A percentile compares a stretch with the other conserved stretches of the same genome.
Conservation (phyloP, 148 eudicot genomes). For the Polygonum maritimum region DNA sequence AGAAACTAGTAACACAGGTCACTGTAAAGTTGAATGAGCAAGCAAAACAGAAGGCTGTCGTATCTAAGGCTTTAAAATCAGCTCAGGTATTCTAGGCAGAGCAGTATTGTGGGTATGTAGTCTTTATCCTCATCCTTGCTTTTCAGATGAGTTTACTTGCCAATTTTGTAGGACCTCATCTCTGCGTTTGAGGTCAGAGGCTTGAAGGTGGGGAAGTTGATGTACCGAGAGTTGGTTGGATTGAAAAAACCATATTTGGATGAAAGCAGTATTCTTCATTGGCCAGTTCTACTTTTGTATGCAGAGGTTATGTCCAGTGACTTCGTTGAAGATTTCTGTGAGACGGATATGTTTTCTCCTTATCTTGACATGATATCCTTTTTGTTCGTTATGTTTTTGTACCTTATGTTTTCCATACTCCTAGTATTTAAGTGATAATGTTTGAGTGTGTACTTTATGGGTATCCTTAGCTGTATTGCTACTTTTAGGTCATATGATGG, state of each 20-base stretch:
- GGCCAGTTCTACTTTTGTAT: constrained; percentile 93
- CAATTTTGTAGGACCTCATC: constrained; percentile 43
- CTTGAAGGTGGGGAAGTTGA: constrained; percentile 61
- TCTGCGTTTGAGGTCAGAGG: constrained; percentile 64
- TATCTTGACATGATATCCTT: constrained; percentile 95
- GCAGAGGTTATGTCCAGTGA: constrained; percentile 96
- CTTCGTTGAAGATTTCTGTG: constrained; percentile 92
- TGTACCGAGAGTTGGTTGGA: constrained; percentile 77
- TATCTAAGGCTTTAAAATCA: constrained; percentile 44
- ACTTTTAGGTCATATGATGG: not conserved
- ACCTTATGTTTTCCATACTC: constrained; percentile 6
- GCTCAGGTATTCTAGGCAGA: constrained; percentile 49
- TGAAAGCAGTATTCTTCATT: constrained; percentile 71
- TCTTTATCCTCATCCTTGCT: not conserved
- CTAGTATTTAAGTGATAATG: not conserved
- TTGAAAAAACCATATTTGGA: constrained; percentile 64
- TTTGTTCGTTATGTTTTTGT: not conserved
- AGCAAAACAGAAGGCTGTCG: constrained; percentile 55
- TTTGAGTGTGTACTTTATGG: not conserved
- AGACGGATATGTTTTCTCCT: constrained; percentile 80
- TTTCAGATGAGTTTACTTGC: not conserved
- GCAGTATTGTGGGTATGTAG: not conserved
- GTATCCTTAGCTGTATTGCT: not conserved
- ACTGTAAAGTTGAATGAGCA: constrained; percentile 36
- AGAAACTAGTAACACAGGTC: constrained; percentile 51